Evolutionary conservation across 2,329 filamentous ascomycete genomes (phyloP), one percentile per base, ranked within the genome.

Genomic region (Diaporthe ilicicola): DNA sequence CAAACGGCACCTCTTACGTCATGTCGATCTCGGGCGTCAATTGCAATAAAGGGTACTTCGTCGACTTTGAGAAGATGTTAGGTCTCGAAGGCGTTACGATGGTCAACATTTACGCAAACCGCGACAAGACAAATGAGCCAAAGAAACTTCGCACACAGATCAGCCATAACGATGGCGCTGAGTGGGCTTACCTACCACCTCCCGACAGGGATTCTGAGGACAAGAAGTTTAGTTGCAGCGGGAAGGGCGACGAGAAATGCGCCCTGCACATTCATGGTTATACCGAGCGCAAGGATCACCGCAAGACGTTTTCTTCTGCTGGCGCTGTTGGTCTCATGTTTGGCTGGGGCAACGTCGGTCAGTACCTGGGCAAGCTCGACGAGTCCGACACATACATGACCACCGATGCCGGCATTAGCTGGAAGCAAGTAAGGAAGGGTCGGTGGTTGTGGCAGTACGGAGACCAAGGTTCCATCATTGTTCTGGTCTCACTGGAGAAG

Each of bases 21-120:
- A 84, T 97, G 74, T 97, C 93, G 80, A 86, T 96, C 29, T 85
- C 89, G 61, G 90, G 89, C 24, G 94, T 98, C 78, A 98, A 98
- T 81, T 89, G 94, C 75, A 91, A 98, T 78, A 84, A 87, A 15
- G 76, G 80, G 2, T 94, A 91, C 53, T 98, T 91, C 77, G 95
- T 97, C 54, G 96, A 99, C 79, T 99, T 97, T 81, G 96, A 99
- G 80, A 98, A 97, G 84, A 94, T 98, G 85, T 89, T 93, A 59
- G 94, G 94, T 3, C 86, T 99, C 17, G 95, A 99, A 81, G 96
- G 96, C 53, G 94, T 99, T 64, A 90, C 91, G 19, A 81, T 99
- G 74, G 93, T 94, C 78, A 99, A 99, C 77, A 84, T 93, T 9
- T 94, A 99, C 22, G 86, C 88, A 59, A 98, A 98, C 77, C 82